phyloP scores from a whole-genome alignment of 352 stramenopile species.

The Globisporangium spinosum region DNA sequence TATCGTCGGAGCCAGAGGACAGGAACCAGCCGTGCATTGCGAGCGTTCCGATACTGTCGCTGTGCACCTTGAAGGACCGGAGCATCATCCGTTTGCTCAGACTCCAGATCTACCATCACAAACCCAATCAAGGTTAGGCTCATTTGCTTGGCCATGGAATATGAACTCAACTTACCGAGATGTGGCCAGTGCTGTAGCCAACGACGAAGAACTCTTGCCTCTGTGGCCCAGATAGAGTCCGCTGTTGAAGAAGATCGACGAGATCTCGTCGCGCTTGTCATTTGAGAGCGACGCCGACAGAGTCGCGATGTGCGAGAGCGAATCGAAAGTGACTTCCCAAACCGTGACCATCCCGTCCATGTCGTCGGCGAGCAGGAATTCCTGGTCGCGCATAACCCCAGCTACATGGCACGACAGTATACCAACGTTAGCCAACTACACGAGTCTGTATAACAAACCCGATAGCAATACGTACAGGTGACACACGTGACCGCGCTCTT shows the following conservation, averaged over 20 bases:
- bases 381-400: conserved; percentile 47
- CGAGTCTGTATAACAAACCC: background rate
- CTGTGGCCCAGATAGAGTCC: conserved; percentile 35
- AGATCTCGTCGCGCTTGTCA: conserved; percentile 48
- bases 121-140: background rate
- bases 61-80: conserved; percentile 50
- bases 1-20: conserved; percentile 75
- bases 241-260: conserved; percentile 46
- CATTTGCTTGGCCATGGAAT: background rate
- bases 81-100: conserved; percentile 42
- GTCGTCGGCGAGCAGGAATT: conserved; percentile 55
- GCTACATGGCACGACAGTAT: conserved; percentile 17
- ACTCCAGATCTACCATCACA: conserved; percentile 43
- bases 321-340: conserved; percentile 52
- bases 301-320: conserved; percentile 18
- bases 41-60: conserved; percentile 48
- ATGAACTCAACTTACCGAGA: conserved; percentile 31
- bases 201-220: conserved; percentile 54
- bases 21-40: conserved; percentile 62
- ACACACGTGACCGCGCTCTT: conserved; percentile 50
- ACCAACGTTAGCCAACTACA: background rate
- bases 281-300: conserved; percentile 12
- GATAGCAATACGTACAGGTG: conserved; percentile 24
- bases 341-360: conserved; percentile 43
- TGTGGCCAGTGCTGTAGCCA: conserved; percentile 47